phyloP scores from a whole-genome alignment of 495 filamentous ascomycete species.

The Xylaria bambusicola region DNA sequence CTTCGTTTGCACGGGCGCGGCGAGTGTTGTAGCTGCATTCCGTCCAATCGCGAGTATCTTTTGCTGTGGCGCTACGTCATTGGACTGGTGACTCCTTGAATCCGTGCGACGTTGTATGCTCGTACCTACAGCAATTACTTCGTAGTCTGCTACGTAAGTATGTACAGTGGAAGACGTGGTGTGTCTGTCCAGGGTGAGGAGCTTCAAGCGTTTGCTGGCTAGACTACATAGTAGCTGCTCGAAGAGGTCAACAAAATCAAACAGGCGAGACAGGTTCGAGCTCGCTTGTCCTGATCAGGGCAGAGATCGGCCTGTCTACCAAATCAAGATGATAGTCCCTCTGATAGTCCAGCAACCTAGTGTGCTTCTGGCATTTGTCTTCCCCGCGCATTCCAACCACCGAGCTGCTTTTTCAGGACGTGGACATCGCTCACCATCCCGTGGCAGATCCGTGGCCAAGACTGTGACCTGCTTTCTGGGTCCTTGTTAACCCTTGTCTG shows the following conservation, averaged over 20 bases:
- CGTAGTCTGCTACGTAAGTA: no score
- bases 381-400: conserved; percentile 5
- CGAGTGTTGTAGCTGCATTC: background rate
- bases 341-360: no score
- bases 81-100: background rate
- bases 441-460: no score
- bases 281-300: background rate
- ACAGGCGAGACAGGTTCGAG: background rate
- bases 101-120: conserved; percentile 3
- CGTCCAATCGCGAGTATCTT: background rate
- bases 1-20: conserved; percentile 8
- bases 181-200: no score
- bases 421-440: background rate
- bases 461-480: conserved; percentile 6
- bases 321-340: no score
- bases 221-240: no score
- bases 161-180: no score
- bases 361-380: conserved; percentile 10
- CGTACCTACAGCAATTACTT: background rate
- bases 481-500: background rate
- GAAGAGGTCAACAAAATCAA: background rate
- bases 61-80: conserved; percentile 4
- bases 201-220: no score
- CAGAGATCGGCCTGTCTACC: conserved; percentile 10
- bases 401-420: conserved; percentile 10